Base-by-base conservation (phyloP, 495 filamentous ascomycete species). In the Lophium mytilinum region DNA sequence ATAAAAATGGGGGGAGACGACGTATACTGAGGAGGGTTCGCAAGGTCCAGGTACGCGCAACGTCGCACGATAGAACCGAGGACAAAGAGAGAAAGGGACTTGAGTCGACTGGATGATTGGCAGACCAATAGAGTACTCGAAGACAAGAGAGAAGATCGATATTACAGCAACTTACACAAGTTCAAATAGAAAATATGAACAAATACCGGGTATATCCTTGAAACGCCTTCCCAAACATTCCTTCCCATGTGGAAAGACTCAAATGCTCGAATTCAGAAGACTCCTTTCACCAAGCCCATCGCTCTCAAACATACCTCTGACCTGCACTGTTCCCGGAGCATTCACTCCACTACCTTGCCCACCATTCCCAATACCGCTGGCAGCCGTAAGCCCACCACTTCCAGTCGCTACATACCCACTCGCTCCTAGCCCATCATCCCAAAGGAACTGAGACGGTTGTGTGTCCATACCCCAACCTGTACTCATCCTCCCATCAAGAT, bases 21-120 rank as follows among this genome's bases (percentile, higher is more conserved):
- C 55, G 56, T 58, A 62, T 53, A 58, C 45, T 58, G 51, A 54
- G 50, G 56, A 55, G 50, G 60, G 21, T 50, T 10, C 30, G 14
- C 34, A 37, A 30, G 3, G 6, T 30, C 24, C 6, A 30, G 24
- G 6, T 6, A 6, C 6, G 24, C 6, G 24, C 2, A 2, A 30
- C 24, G 6, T 6, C 6, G 24, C 2, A 6, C 24, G 6, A 30
- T 2, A 30, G 2, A 30, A 30, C n/a, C n/a, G 24, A 30, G 24
- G 24, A 30, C n/a, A 30, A 6, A 6, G 24, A 30, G 6, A 30
- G 24, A 30, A 3, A 30, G 24, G 3, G 24, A 30, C 6, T 3
- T 3, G 2, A 3, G 24, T 30, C 24, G 24, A 2, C 6, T 30
- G 24, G 6, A 30, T 30, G 24, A 30, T 6, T 30, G 24, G 24